A percentile compares a stretch with the other conserved stretches of the same genome.
Evolutionary conservation across 768 basidiomycete species (phyloP).

Genomic region (Coprinopsis cinerea): DNA sequence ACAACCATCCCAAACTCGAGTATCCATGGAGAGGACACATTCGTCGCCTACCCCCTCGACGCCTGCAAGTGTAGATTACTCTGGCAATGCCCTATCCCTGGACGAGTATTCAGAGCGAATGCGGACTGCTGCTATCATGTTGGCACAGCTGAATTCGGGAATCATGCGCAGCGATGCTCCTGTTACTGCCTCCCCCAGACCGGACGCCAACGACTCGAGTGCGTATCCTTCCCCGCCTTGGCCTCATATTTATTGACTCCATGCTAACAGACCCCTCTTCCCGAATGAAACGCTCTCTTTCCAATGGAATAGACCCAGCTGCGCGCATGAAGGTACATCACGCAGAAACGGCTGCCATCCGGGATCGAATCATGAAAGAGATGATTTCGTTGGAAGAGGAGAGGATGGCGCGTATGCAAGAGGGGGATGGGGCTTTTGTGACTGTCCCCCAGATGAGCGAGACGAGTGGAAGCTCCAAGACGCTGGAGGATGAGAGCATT

Average conservation of each 20-base stretch:
- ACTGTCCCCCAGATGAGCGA: conserved; percentile 51
- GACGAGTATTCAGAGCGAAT: conserved; percentile 99
- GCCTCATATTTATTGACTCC: too few relatives aligned
- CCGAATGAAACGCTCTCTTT: conserved; percentile 7
- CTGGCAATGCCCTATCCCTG: conserved; percentile 51
- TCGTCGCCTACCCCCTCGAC: neutral
- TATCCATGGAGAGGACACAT: neutral
- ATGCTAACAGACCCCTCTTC: too few relatives aligned
- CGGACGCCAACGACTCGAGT: too few relatives aligned
- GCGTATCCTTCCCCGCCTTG: too few relatives aligned
- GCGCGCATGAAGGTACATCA: conserved; percentile 70
- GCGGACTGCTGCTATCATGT: conserved; percentile 98
- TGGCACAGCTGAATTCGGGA: conserved; percentile 89
- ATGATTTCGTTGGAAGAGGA: conserved; percentile 97
- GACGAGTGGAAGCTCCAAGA: conserved; percentile 49
- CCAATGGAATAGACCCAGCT: conserved; percentile 6
- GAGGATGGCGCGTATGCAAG: conserved; percentile 88
- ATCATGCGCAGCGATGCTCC: conserved; percentile 49
- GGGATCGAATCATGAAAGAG: conserved; percentile 96
- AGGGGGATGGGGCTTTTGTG: conserved; percentile 66
- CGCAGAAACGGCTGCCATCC: conserved; percentile 83
- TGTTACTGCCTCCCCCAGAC: conserved; percentile 16
- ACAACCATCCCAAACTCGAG: neutral
- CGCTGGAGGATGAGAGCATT: conserved; percentile 87
- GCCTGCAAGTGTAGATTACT: neutral